Base-by-base conservation (phyloP, 768 basidiomycete genomes). In the Paxillus rubicundulus region DNA sequence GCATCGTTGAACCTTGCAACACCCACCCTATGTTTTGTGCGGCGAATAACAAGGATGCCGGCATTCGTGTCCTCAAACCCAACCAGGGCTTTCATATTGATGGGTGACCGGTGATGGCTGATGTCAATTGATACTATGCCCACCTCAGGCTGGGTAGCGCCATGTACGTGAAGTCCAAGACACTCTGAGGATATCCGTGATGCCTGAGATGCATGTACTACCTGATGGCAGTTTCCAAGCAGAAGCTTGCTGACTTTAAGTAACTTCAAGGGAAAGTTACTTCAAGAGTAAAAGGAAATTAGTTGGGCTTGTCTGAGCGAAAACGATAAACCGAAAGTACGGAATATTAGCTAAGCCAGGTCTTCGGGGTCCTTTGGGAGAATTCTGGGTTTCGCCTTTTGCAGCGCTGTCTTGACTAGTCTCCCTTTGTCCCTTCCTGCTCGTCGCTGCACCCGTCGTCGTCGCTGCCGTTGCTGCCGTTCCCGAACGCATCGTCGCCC, bases 351-450 rank as follows among this genome's bases (percentile, higher is more conserved):
- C n/a, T 63, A 57, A 68, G 12, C 2, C 1, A 13, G 9, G 59
- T 70, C 9, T 32, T 7, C 40, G 56, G 63, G 60, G 69, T 71
- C 68, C 21, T 65, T 68, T 67, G 69, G 33, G 69, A 70, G 67
- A 69, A 65, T 65, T 61, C 58, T 53, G 64, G 50, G 61, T 65
- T 63, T 68, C 57, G 52, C 55, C 42, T 67, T 69, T 61, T 70
- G 67, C 67, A 70, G 70, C 66, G 65, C 67, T 61, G 56, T 49
- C 45, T 66, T 47, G 60, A 59, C 61, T 67, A 55, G 67, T 68
- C 60, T 53, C 64, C 66, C 66, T 24, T 63, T 55, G 64, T 61
- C 61, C 60, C 56, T 62, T 55, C 64, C 55, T 61, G 50, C 61
- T 61, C 63, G 59, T 64, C 64, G 57, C 48, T 63, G 44, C 57